Evolutionary conservation across 1,284 basidiomycete species (phyloP).

Genomic region (Tilletia caries): DNA sequence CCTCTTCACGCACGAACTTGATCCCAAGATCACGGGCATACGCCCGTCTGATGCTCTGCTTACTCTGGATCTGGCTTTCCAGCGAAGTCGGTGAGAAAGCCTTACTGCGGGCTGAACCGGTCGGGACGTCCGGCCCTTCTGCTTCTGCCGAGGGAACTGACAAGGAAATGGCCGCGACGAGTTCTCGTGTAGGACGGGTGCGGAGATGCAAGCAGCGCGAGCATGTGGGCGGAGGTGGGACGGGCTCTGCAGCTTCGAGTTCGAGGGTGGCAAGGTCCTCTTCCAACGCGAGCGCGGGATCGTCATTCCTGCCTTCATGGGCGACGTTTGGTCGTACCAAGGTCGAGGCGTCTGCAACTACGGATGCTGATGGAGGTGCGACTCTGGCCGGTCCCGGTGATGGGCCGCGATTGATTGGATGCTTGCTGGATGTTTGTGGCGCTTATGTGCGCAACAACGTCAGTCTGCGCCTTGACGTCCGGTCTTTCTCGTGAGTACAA

Average conservation of each 20-base stretch:
- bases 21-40: not conserved
- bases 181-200: not conserved
- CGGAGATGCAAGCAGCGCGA: slow-evolving; percentile 7
- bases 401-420: not conserved
- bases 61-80: slow-evolving; percentile 11
- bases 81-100: slow-evolving; percentile 1
- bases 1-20: not conserved
- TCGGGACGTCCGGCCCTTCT: not conserved
- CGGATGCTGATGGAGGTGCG: too few species aligned
- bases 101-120: not conserved
- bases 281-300: too few species aligned
- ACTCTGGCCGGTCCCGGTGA: not conserved
- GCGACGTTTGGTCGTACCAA: not conserved
- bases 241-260: not conserved
- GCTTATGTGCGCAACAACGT: slow-evolving; percentile 5
- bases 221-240: not conserved
- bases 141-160: not conserved
- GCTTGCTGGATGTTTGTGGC: not conserved
- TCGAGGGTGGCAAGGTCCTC: too few species aligned
- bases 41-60: not conserved
- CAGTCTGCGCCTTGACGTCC: not conserved
- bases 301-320: not conserved
- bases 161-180: not conserved
- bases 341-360: not conserved
- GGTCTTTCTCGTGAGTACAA: slow-evolving; percentile 6